Conservation (phyloP, 192 early-diverging fungal species). For the Pilaira anomala region DNA sequence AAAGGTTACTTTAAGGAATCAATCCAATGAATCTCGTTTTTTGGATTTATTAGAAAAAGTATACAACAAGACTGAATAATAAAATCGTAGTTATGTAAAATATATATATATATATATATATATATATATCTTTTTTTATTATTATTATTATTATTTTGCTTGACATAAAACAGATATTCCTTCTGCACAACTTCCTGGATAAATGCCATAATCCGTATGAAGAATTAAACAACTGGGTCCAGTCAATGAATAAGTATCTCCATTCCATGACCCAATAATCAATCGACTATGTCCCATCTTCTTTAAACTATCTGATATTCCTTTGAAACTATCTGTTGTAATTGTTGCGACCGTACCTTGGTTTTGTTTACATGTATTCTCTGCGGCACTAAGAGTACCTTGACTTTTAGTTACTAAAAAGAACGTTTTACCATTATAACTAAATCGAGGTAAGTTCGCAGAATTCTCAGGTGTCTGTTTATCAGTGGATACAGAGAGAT, state of each 20-base stretch:
- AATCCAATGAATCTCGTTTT: too few species aligned
- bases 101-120: neutral
- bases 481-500: too few species aligned
- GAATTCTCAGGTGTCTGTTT: too few species aligned
- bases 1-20: too few species aligned
- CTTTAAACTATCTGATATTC: neutral
- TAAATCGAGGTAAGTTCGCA: neutral
- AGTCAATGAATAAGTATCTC: neutral
- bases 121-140: neutral
- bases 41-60: neutral
- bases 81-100: neutral
- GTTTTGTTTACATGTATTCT: neutral
- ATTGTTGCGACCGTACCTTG: neutral
- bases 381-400: neutral
- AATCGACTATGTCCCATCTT: neutral
- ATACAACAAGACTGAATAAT: neutral
- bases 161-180: conserved; percentile 2
- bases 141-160: neutral
- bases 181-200: neutral
- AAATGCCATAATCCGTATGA: conserved; percentile 5
- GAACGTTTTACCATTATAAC: neutral
- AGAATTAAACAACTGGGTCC: conserved; percentile 7
- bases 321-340: neutral
- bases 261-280: conserved; percentile 18
- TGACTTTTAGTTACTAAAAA: neutral